Evolutionary conservation across 2,329 filamentous ascomycete genomes (phyloP), one percentile per base, ranked within the genome.

Genomic region (Ophiosphaerella korrae): DNA sequence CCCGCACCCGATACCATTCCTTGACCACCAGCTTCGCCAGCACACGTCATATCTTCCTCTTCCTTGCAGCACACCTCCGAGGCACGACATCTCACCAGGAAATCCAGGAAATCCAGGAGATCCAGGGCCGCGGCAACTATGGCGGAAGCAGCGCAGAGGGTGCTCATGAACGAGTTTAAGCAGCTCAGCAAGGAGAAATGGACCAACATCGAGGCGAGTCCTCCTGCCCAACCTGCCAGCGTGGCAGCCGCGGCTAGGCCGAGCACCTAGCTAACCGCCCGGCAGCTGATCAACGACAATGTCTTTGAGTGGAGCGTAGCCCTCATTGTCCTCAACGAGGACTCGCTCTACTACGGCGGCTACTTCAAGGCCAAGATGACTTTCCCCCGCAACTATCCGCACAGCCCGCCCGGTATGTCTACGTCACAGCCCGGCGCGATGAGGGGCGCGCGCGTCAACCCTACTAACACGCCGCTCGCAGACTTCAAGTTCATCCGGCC

Each of bases 341-440:
- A 96, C 64, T 96, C 92, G 56, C 82, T 88, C 58, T 97, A 95
- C 80, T 88, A 96, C 66, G 92, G 92, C 53, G 94, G 89, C 60
- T 99, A 96, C 75, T 91, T 97, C 74, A 92, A 89, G 80, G 90
- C 90, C 47, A 86, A 89, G 65, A 94, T 99, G 87, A 85, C 82
- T 18, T 97, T 99, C 67, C 87, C 89, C 8, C 79, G 82, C 64
- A 92, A 96, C 65, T 99, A 97, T 74, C 94, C 94, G 0, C 96
- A 90, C 77, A 82, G 84, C 36, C 93, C 93, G 24, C 93, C 93
- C 23, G 76, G 82, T 84, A 74, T 64, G 75, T 66, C 48, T 36
- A 34, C 35, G 13, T 31, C 9, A 11, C 9, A n/a, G 13, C 40
- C 13, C 40, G 24, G 18, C 12, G 29, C 11, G 8, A 29, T 7